Evolutionary conservation across 1,284 basidiomycete genomes (phyloP).

Genomic region (Schizophyllum amplum): DNA sequence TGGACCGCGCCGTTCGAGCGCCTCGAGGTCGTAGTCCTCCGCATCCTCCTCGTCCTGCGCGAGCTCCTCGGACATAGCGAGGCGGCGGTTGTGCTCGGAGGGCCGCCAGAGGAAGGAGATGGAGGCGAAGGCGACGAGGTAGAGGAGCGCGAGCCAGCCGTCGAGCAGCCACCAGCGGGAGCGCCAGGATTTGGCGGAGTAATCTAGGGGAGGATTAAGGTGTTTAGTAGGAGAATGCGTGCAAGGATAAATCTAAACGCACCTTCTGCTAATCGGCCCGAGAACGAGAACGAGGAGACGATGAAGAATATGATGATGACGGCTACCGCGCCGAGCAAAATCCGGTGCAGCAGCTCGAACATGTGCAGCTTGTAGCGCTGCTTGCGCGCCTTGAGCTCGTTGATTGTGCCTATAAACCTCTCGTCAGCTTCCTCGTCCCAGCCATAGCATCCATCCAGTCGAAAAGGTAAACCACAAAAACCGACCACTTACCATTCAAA

Average conservation of each 20-base stretch:
- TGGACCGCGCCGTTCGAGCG: slow-evolving; percentile 42
- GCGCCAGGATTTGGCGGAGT: slow-evolving; percentile 90
- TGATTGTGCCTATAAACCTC: slow-evolving; percentile 84
- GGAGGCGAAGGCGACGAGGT: slow-evolving; percentile 70
- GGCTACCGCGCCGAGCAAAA: slow-evolving; percentile 80
- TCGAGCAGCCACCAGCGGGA: slow-evolving; percentile 95
- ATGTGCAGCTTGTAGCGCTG: slow-evolving; percentile 83
- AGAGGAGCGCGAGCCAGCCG: slow-evolving; percentile 88
- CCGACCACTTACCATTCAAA: slow-evolving; percentile 56
- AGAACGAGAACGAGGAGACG: slow-evolving; percentile 87
- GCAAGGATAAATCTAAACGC: slow-evolving; percentile 12
- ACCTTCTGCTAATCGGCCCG: slow-evolving; percentile 86
- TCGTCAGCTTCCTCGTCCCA: too few species aligned
- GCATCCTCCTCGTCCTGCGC: slow-evolving; percentile 89
- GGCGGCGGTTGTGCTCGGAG: slow-evolving; percentile 85
- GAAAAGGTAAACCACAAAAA: background rate
- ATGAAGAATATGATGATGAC: slow-evolving; percentile 89
- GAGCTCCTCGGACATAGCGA: slow-evolving; percentile 80
- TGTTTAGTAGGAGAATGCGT: background rate
- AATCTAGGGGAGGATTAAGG: slow-evolving; percentile 45
- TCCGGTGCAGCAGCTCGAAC: slow-evolving; percentile 82
- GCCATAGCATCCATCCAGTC: slow-evolving; percentile 8
- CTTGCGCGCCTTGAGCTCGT: slow-evolving; percentile 76
- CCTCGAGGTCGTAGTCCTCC: slow-evolving; percentile 85
- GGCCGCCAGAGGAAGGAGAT: slow-evolving; percentile 95